Conservation (phyloP, 495 filamentous ascomycete species). For the Melanomma pulvis-pyrius region DNA sequence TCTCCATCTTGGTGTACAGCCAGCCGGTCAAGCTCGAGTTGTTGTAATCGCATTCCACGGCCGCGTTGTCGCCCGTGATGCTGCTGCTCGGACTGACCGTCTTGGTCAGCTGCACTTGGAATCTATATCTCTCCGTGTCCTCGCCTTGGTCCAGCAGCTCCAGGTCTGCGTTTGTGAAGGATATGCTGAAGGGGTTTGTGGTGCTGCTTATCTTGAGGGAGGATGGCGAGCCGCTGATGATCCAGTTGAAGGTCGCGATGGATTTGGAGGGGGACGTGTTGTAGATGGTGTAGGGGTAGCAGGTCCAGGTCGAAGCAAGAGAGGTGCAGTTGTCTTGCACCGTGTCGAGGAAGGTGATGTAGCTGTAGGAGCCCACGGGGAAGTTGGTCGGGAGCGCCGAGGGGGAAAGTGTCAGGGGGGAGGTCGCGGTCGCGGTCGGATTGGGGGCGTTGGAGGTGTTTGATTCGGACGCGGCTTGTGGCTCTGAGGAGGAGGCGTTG, state of each 20-base stretch:
- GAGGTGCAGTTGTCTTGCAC: slow-evolving; percentile 55
- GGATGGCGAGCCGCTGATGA: slow-evolving; percentile 47
- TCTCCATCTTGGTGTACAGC: slow-evolving; percentile 57
- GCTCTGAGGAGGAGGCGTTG: neutral
- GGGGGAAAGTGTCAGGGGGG: slow-evolving; percentile 15
- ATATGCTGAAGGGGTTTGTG: slow-evolving; percentile 53
- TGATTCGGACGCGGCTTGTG: slow-evolving; percentile 1
- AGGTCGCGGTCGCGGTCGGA: slow-evolving; percentile 7
- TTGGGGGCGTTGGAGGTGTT: slow-evolving; percentile 1
- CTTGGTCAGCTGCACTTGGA: slow-evolving; percentile 53
- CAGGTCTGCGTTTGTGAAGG: slow-evolving; percentile 49
- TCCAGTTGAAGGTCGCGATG: slow-evolving; percentile 59
- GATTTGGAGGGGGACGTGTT: slow-evolving; percentile 39
- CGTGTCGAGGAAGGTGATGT: slow-evolving; percentile 57
- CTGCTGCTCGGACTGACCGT: slow-evolving; percentile 46
- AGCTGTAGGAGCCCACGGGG: slow-evolving; percentile 58
- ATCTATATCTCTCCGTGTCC: slow-evolving; percentile 53
- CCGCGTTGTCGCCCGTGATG: slow-evolving; percentile 40
- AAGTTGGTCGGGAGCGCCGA: slow-evolving; percentile 44
- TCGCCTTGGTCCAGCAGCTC: slow-evolving; percentile 42
- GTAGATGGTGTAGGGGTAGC: slow-evolving; percentile 57
- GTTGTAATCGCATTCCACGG: slow-evolving; percentile 55
- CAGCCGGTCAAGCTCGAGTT: slow-evolving; percentile 52
- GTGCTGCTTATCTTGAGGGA: slow-evolving; percentile 52
- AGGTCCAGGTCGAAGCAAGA: slow-evolving; percentile 56